A percentile compares a stretch with the other conserved stretches of the same genome.
These are phyloP conservation scores for Sphaerostilbella broomeana DNA, from an alignment of 2,329 filamentous ascomycete species.

Conservation along the genomic window DNA sequence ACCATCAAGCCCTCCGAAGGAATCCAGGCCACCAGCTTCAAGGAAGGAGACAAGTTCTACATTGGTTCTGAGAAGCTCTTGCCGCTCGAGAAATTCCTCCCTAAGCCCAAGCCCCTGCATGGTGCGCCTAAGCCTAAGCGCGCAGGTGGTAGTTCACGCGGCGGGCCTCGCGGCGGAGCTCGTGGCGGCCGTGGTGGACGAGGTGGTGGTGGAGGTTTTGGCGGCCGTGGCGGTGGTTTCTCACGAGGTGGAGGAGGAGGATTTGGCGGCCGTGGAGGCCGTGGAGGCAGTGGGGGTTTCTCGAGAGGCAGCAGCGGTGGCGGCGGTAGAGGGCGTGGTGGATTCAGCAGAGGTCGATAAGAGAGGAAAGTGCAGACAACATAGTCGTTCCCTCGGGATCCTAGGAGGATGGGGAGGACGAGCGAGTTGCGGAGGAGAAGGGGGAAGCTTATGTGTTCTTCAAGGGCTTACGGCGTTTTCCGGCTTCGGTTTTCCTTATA, in stretches of 20 bases:
- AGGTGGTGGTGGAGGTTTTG: slow-evolving; percentile 32
- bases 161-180: slow-evolving; percentile 28
- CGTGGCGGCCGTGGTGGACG: slow-evolving; percentile 27
- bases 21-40: slow-evolving; percentile 91
- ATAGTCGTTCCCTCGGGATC: neutral
- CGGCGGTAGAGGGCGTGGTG: slow-evolving; percentile 19
- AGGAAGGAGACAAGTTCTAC: slow-evolving; percentile 94
- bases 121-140: slow-evolving; percentile 59
- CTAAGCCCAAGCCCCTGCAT: slow-evolving; percentile 73
- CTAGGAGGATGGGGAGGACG: neutral
- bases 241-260: slow-evolving; percentile 29
- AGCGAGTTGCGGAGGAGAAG: neutral
- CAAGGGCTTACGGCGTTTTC: slow-evolving; percentile 14
- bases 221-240: slow-evolving; percentile 32
- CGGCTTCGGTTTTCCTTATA: slow-evolving; percentile 12
- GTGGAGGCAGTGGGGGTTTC: slow-evolving; percentile 15
- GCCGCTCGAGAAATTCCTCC: slow-evolving; percentile 91
- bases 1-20: slow-evolving; percentile 96
- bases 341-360: slow-evolving; percentile 25
- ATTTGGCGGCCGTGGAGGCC: slow-evolving; percentile 23
- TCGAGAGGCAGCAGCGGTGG: slow-evolving; percentile 21
- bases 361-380: neutral
- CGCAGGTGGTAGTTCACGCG: slow-evolving; percentile 44
- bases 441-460: slow-evolving; percentile 10
- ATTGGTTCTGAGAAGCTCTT: slow-evolving; percentile 92